Evolutionary conservation across 495 filamentous ascomycete species (phyloP).

Genomic region (Penicillium samsonianum): DNA sequence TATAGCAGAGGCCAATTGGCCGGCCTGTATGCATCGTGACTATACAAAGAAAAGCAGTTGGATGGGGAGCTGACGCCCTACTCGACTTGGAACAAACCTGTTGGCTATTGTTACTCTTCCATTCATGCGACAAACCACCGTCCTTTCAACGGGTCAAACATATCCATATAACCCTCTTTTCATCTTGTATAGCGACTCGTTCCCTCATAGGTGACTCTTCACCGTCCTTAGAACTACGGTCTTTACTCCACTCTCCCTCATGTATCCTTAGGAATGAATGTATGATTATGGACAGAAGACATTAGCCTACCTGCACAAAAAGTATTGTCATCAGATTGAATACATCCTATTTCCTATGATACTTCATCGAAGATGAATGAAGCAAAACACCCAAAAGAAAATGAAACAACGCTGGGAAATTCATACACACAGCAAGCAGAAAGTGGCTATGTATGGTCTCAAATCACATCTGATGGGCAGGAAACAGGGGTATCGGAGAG

Average conservation of each 20-base stretch:
- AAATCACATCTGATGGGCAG: not conserved
- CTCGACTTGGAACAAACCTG: not conserved
- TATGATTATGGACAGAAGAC: not conserved
- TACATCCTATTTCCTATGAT: not conserved
- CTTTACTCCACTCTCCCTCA: not conserved
- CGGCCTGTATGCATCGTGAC: constrained; percentile 31
- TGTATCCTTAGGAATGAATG: constrained; percentile 15
- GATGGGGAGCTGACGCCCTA: not conserved
- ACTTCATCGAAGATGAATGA: not conserved
- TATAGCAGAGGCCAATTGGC: constrained; percentile 29
- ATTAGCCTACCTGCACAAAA: not conserved
- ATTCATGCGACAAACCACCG: not conserved
- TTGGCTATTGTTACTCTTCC: not conserved
- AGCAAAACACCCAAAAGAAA: not conserved
- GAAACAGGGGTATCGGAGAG: constrained; percentile 9
- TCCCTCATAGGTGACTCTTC: not conserved
- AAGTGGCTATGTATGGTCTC: not conserved
- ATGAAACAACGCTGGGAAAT: not conserved
- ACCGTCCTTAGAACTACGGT: not conserved
- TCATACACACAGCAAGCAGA: not conserved
- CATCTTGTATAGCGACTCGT: not conserved
- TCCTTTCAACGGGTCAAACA: not conserved
- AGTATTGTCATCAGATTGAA: not conserved
- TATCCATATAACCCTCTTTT: constrained; percentile 6
- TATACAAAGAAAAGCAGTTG: not conserved